phyloP scores from a whole-genome alignment of 257 asterid species.

The Nicotiana obtusifolia region DNA sequence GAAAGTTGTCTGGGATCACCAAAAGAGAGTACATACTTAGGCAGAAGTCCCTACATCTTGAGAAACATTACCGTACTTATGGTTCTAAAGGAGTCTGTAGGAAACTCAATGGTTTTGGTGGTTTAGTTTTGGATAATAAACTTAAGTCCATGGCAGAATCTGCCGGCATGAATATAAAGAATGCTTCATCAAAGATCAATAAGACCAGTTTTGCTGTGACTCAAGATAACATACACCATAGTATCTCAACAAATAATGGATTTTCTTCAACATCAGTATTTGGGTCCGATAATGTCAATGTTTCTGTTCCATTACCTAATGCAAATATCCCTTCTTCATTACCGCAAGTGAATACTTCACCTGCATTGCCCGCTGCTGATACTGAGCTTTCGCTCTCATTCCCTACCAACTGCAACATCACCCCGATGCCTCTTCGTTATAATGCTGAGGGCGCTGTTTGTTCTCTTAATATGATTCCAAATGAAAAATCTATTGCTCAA shows the following conservation, averaged over 20 bases:
- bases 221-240: conserved; percentile 31
- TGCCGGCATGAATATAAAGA: conserved; percentile 45
- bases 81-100: conserved; percentile 65
- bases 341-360: conserved; percentile 24
- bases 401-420: conserved; percentile 47
- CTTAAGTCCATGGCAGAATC: conserved; percentile 64
- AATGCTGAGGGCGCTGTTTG: conserved; percentile 32
- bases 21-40: conserved; percentile 70
- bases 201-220: conserved; percentile 38
- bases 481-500: conserved; percentile 36
- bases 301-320: conserved; percentile 29
- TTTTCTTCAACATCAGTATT: conserved; percentile 47
- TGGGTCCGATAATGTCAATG: conserved; percentile 32
- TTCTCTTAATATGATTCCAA: conserved; percentile 28
- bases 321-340: conserved; percentile 32
- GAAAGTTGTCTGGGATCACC: conserved; percentile 64
- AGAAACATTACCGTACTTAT: conserved; percentile 57
- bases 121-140: conserved; percentile 71
- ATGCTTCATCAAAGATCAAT: conserved; percentile 33
- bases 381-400: conserved; percentile 85
- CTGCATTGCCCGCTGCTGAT: conserved; percentile 61
- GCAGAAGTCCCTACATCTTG: conserved; percentile 68
- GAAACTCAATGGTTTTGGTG: conserved; percentile 51
- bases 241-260: conserved; percentile 34
- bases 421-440: conserved; percentile 50